Base-by-base conservation (phyloP, 352 stramenopile genomes). In the Globisporangium solare region DNA sequence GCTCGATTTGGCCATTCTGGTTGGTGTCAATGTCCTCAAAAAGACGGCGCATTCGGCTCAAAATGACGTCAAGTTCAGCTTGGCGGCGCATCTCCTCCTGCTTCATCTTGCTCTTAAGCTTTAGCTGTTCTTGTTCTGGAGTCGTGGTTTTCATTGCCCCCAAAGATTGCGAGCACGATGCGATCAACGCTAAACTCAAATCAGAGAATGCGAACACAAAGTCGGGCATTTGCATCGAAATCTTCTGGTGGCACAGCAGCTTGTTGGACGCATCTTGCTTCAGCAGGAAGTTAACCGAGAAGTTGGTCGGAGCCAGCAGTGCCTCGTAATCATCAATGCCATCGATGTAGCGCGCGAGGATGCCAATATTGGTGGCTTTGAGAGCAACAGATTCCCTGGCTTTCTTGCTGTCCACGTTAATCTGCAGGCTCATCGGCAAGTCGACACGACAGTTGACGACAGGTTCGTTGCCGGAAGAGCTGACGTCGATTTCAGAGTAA, bases 11-110 rank as follows among this genome's bases (percentile, higher is more conserved):
- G 0, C 78, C 80, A 20, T 87, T 91, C 32, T 71, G 60, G 47
- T 91, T 83, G 21, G 67, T 66, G 61, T 89, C 80, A 54, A 91
- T 89, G 37, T 88, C 75, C 48, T 91, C 74, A 48, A 88, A 88
- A 32, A 88, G 64, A 47, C 68, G 73, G 20, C 80, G 80, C 48
- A 88, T 67, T 18, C 76, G 72, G 14, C 71, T 67, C 21, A 88
- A 56, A 40, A 88, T 64, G 47, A 63, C 56, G 47, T 87, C 70
- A 41, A 89, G 58, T 60, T 89, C 70, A 0, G 74, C 72, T 61
- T 86, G 70, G 24, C 71, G 68, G 10, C 63, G 63, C 53, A 86
- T 52, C 32, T 83, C 73, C 1, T 79, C 69, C 57, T 88, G 73
- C 31, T 85, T 82, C 51, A 71, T 55, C 14, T 69, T 67, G 54